A percentile compares a stretch with the other conserved stretches of the same genome.
phyloP scores from a whole-genome alignment of 2,329 filamentous ascomycete species.

The Xylariaceae sp. region DNA sequence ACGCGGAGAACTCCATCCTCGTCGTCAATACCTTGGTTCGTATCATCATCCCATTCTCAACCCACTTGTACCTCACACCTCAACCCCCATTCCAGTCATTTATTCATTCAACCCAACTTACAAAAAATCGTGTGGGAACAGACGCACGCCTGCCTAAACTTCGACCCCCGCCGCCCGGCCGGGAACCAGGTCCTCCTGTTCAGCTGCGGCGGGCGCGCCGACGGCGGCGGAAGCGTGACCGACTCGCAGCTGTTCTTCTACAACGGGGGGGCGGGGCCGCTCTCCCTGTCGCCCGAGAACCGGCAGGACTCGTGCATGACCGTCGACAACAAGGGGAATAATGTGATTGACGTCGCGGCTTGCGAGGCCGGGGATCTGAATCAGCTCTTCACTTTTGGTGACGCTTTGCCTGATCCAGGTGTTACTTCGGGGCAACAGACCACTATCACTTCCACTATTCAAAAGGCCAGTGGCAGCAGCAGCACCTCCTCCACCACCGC shows the following conservation, averaged over 20 bases:
- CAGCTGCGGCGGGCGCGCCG: constrained; percentile 53
- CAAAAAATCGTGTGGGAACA: too few species aligned
- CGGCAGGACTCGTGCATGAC: constrained; percentile 42
- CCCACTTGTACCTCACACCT: neutral
- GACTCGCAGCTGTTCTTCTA: constrained; percentile 49
- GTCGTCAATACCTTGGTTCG: constrained; percentile 50
- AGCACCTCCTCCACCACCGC: constrained; percentile 4
- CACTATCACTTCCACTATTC: too few species aligned
- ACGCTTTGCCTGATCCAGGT: too few species aligned
- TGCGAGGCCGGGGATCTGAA: constrained; percentile 37
- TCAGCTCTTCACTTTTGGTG: constrained; percentile 38
- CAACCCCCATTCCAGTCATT: too few species aligned
- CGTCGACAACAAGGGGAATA: constrained; percentile 36
- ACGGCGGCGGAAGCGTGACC: constrained; percentile 45
- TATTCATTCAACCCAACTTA: too few species aligned
- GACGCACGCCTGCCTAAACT: constrained; percentile 55
- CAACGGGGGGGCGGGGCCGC: constrained; percentile 35
- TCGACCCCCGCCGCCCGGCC: constrained; percentile 45
- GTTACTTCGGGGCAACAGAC: too few species aligned
- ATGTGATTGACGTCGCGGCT: constrained; percentile 38
- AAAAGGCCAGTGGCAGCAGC: too few species aligned
- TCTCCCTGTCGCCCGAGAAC: constrained; percentile 42
- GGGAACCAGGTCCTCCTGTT: constrained; percentile 52
- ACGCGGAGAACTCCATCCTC: constrained; percentile 41
- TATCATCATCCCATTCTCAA: constrained; percentile 13